These are phyloP conservation scores for Kingdonia uniflora DNA, from an alignment of 164 flowering plant species.

Conservation along the genomic window DNA sequence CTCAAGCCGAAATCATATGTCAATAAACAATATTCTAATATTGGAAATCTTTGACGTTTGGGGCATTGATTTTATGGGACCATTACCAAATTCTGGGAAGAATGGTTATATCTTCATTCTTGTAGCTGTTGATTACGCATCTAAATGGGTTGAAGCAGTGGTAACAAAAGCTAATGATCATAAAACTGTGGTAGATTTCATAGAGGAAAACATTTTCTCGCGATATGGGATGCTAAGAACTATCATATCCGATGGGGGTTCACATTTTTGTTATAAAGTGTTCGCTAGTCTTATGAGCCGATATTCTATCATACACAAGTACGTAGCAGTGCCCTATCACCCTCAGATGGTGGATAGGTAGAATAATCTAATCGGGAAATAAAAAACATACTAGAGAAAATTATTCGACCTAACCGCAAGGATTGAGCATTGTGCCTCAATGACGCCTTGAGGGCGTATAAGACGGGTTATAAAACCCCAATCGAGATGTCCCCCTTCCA, in stretches of 20 bases:
- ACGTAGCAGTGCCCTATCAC: not conserved
- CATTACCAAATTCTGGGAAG: too few species aligned
- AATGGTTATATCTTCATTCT: too few species aligned
- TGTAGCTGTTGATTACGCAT: not conserved
- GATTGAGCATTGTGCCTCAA: too few species aligned
- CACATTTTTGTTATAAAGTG: not conserved
- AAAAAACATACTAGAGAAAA: too few species aligned
- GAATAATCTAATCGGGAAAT: not conserved
- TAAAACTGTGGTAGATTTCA: not conserved
- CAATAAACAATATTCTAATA: not conserved
- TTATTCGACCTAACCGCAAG: too few species aligned
- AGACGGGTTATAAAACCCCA: too few species aligned
- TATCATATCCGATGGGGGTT: too few species aligned
- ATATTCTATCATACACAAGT: not conserved
- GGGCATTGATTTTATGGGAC: too few species aligned
- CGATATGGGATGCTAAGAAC: not conserved
- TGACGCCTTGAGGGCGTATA: not conserved
- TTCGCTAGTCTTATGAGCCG: not conserved
- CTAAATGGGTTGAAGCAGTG: slow-evolving; percentile 1
- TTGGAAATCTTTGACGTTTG: not conserved
- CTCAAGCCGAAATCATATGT: not conserved
- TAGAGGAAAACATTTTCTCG: not conserved
- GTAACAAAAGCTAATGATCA: too few species aligned
- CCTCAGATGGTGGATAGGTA: not conserved
- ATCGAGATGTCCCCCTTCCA: not conserved